Base-by-base conservation (phyloP, 257 asterid species). In the Nicotiana undulata region DNA sequence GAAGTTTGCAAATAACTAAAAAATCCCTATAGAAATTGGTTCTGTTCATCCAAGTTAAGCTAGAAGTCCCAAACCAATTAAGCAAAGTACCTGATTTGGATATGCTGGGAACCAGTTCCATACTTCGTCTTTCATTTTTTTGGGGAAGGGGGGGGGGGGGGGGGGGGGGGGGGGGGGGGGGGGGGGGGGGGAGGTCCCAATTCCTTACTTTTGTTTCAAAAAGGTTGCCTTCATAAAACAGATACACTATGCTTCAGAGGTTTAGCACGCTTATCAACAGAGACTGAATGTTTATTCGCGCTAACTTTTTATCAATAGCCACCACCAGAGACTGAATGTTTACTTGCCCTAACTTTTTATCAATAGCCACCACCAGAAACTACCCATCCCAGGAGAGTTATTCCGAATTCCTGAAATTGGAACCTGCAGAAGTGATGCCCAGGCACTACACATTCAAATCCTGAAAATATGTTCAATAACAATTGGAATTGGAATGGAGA, bases 181-280 rank as follows among this genome's bases (percentile, higher is more conserved):
- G 8, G 44, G 40, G 40, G 40, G 40, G 8, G 5, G 5, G 40
- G 5, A 1, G 8, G 44, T 34, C n/a, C 31, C 12, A 68, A 68
- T 68, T 40, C 32, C 26, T 5, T 12, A 40, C 44, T 68, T 40
- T 40, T 24, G 32, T 20, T 20, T 20, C 12, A 5, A 40, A 40
- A 68, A 68, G 32, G 77, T 11, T n/a, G 29, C 44, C 13, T 68
- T 68, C 77, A 20, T 37, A 37, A 37, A 40, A 68, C 77, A 40
- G 77, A 40, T 68, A 55, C 34, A 68, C 20, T 18, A 40, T 68
- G 32, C 12, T 40, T 68, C 12, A 40, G 12, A 68, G 12, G 13
- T 40, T 68, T 68, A 68, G 58, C 77, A 40, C n/a, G 77, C 24
- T 68, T 20, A 68, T 68, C 58, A 68, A 68, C 34, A 68, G 58